phyloP scores from a whole-genome alignment of 2,329 filamentous ascomycete species.

The Clonostachys sp. region DNA sequence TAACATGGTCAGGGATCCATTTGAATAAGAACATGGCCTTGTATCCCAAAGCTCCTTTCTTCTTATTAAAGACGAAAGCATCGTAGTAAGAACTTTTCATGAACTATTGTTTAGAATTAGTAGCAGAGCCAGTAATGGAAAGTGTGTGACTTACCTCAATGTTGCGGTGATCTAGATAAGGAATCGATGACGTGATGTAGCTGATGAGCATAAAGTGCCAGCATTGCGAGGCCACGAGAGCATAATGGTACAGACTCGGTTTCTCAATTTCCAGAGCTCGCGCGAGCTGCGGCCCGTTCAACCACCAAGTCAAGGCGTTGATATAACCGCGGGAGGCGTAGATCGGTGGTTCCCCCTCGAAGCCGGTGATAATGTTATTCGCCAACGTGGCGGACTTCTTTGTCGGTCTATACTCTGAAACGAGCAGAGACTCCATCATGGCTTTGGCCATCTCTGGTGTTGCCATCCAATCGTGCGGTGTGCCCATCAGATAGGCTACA shows the following conservation, averaged over 20 bases:
- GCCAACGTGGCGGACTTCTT: conserved; percentile 59
- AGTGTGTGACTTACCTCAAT: too few relatives aligned
- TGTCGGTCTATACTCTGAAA: conserved; percentile 63
- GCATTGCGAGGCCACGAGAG: conserved; percentile 49
- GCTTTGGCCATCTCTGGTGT: conserved; percentile 49
- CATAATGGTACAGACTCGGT: conserved; percentile 48
- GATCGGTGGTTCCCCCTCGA: conserved; percentile 64
- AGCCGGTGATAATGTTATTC: conserved; percentile 69
- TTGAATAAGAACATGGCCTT: too few relatives aligned
- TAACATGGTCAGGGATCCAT: too few relatives aligned
- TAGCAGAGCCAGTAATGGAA: too few relatives aligned
- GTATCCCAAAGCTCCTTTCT: too few relatives aligned
- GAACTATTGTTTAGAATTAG: too few relatives aligned
- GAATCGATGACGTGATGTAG: conserved; percentile 24
- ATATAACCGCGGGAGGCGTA: conserved; percentile 64
- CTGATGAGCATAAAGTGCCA: conserved; percentile 56
- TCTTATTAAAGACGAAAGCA: too few relatives aligned
- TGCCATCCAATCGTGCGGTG: conserved; percentile 57
- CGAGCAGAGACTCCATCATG: conserved; percentile 64
- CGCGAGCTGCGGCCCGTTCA: conserved; percentile 63
- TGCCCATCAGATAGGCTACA: conserved; percentile 66
- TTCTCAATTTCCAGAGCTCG: conserved; percentile 53
- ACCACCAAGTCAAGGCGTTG: conserved; percentile 61
- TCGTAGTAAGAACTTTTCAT: too few relatives aligned
- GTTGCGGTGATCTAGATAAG: too few relatives aligned